A percentile compares a stretch with the other conserved stretches of the same genome.
These are phyloP conservation scores for Cordyceps javanica DNA, from an alignment of 2,329 filamentous ascomycete genomes.

Conservation along the genomic window DNA sequence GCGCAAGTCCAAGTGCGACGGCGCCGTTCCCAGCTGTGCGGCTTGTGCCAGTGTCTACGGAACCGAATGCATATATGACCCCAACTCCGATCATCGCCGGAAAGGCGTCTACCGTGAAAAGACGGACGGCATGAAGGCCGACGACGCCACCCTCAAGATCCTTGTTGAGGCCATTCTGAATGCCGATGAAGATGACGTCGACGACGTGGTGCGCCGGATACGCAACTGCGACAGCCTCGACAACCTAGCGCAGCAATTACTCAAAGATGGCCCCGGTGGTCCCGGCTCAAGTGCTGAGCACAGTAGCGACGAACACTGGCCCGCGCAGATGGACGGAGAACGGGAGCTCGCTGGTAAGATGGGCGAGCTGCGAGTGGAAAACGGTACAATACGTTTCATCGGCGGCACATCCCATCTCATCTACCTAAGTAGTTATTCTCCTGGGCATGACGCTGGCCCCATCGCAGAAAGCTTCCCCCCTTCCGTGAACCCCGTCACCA, in stretches of 20 bases:
- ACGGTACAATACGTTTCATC: slow-evolving; percentile 84
- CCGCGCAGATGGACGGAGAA: slow-evolving; percentile 52
- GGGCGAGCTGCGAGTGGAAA: slow-evolving; percentile 81
- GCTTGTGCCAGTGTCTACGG: slow-evolving; percentile 94
- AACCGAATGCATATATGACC: slow-evolving; percentile 89
- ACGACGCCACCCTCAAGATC: slow-evolving; percentile 83
- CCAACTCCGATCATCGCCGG: slow-evolving; percentile 88
- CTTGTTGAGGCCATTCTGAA: slow-evolving; percentile 90
- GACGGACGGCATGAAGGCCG: slow-evolving; percentile 79
- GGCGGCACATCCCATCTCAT: slow-evolving; percentile 93
- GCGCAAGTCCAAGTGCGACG: slow-evolving; percentile 85
- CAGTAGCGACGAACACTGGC: slow-evolving; percentile 33
- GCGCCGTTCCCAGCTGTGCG: slow-evolving; percentile 83
- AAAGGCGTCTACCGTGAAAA: slow-evolving; percentile 98
- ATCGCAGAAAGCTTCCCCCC: slow-evolving; percentile 41
- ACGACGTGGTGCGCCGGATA: slow-evolving; percentile 75
- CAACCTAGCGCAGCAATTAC: slow-evolving; percentile 46
- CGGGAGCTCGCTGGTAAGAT: slow-evolving; percentile 85
- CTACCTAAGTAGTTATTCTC: slow-evolving; percentile 55
- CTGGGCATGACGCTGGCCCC: slow-evolving; percentile 33
- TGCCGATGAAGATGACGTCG: slow-evolving; percentile 79
- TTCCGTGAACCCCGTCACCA: slow-evolving; percentile 65
- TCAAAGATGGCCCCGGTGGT: slow-evolving; percentile 24
- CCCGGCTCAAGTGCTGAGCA: slow-evolving; percentile 25
- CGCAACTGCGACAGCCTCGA: slow-evolving; percentile 73